Percentiles rank a stretch among this genome's conserved stretches.
phyloP scores from a whole-genome alignment of 78 protist genomes.

The Dictyostelium firmibasis region DNA sequence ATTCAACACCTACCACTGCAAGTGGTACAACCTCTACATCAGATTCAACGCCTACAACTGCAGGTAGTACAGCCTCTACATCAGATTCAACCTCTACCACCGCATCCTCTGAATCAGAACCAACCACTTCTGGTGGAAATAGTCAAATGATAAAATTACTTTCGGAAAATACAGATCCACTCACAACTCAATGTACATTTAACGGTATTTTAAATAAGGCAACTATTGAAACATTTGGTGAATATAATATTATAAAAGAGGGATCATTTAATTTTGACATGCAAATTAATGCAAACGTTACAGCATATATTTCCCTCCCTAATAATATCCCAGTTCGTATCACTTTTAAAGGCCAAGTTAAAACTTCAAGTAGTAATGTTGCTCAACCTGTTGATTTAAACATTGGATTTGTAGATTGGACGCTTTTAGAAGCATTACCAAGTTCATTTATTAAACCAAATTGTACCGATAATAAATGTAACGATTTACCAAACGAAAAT shows the following conservation, averaged over 20 bases:
- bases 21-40: too few relatives aligned
- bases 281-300: neutral
- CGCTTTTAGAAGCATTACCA: neutral
- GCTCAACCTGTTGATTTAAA: neutral
- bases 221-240: neutral
- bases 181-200: neutral
- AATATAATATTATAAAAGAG: too few relatives aligned
- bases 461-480: neutral
- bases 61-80: too few relatives aligned
- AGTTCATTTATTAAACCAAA: neutral
- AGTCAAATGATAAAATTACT: too few relatives aligned
- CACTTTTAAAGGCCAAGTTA: neutral
- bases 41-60: too few relatives aligned
- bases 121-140: too few relatives aligned
- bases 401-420: slow-evolving; percentile 1
- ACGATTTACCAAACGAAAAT: neutral
- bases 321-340: neutral
- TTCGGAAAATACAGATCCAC: neutral
- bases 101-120: too few relatives aligned
- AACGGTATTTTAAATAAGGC: neutral
- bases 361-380: neutral
- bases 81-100: too few relatives aligned
- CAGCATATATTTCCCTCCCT: neutral
- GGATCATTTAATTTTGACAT: neutral
- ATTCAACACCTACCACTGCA: too few relatives aligned